phyloP scores from a whole-genome alignment of 305 asterid species.

The Caryopteris hybrid region DNA sequence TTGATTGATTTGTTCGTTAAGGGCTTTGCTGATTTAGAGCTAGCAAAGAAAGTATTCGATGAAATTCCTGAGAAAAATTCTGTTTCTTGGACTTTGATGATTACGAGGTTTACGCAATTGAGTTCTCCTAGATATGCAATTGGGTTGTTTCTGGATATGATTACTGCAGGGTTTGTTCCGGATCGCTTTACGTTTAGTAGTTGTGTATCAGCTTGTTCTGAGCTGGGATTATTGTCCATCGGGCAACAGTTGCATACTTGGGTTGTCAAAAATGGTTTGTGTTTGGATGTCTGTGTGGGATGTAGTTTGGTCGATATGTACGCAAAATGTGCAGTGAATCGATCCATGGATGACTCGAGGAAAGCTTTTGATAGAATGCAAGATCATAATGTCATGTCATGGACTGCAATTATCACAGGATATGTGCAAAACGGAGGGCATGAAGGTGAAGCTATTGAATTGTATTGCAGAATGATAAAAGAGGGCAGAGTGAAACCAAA shows the following conservation, averaged over 20 bases:
- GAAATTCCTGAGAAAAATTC: conserved; percentile 67
- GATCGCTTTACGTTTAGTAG: conserved; percentile 78
- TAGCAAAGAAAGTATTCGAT: conserved; percentile 67
- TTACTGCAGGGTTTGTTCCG: conserved; percentile 43
- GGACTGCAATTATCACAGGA: conserved; percentile 83
- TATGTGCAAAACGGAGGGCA: conserved; percentile 54
- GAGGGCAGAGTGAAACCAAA: conserved; percentile 63
- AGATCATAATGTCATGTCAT: conserved; percentile 84
- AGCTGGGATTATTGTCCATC: conserved; percentile 42
- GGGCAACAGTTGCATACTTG: conserved; percentile 65
- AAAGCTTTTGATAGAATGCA: conserved; percentile 72
- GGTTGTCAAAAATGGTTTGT: conserved; percentile 56
- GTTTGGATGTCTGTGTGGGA: conserved; percentile 72
- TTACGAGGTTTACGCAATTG: conserved; percentile 63
- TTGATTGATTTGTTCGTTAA: conserved; percentile 64
- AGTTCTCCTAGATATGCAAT: conserved; percentile 42
- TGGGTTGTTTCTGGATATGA: conserved; percentile 56
- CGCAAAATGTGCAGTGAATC: conserved; percentile 47
- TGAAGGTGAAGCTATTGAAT: conserved; percentile 50
- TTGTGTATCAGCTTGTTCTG: conserved; percentile 75
- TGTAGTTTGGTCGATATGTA: conserved; percentile 92
- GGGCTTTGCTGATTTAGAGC: conserved; percentile 59
- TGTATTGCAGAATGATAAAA: conserved; percentile 61
- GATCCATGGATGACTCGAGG: conserved; percentile 57
- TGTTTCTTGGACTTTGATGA: conserved; percentile 83